Percentiles rank a stretch among this genome's conserved stretches.
These are phyloP conservation scores for Starmerella etchellsii DNA, from an alignment of 805 yeast genomes.

Conservation along the genomic window DNA sequence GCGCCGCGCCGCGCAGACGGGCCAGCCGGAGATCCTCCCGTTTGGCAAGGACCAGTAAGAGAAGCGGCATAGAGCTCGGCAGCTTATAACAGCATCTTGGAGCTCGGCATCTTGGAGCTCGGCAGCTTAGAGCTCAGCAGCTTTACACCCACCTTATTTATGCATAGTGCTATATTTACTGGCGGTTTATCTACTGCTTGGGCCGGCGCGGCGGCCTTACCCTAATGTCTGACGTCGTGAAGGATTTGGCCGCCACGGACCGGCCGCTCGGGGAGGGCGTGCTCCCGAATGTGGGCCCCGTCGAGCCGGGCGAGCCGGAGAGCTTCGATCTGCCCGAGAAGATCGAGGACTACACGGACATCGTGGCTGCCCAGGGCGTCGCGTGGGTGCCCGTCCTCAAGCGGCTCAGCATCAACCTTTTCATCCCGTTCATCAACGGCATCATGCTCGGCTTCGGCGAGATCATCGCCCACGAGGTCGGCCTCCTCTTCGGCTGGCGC, in stretches of 20 bases:
- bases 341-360: conserved; percentile 1
- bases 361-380: conserved; percentile 4
- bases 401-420: conserved; percentile 45
- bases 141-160: no score
- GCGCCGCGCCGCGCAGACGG: no score
- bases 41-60: no score
- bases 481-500: conserved; percentile 63
- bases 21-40: no score
- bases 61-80: no score
- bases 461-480: conserved; percentile 82
- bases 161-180: no score
- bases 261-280: background rate
- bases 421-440: conserved; percentile 84
- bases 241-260: background rate
- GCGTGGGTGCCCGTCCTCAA: conserved; percentile 14
- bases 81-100: no score
- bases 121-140: no score
- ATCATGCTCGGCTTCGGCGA: conserved; percentile 95
- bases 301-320: background rate
- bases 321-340: background rate
- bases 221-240: background rate
- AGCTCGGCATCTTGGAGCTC: no score
- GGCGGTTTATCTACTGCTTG: no score
- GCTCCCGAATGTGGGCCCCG: background rate
- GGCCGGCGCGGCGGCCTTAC: background rate